Evolutionary conservation across 306 rosid genomes (phyloP).

Genomic region (Carpinus viminea): DNA sequence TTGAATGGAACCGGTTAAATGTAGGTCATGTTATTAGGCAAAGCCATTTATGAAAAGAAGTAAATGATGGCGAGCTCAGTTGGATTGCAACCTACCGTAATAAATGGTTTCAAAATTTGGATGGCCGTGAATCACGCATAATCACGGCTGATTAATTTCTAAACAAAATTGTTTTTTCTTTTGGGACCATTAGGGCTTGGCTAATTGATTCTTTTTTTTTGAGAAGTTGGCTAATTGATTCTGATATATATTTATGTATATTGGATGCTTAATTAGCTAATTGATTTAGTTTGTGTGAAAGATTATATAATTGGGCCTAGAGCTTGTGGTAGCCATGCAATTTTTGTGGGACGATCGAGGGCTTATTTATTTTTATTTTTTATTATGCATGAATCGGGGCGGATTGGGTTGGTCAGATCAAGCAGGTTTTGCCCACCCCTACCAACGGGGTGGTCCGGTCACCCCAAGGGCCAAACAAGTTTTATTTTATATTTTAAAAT

Average conservation of each 20-base stretch:
- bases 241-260: background rate
- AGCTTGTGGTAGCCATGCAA: constrained; percentile 22
- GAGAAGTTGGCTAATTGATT: background rate
- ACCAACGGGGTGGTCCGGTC: too few relatives aligned
- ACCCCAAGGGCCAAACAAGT: too few relatives aligned
- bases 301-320: constrained; percentile 11
- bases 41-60: constrained; percentile 74
- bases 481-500: too few relatives aligned
- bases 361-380: constrained; percentile 30
- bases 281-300: constrained; percentile 10
- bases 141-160: background rate
- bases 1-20: constrained; percentile 50
- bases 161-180: background rate
- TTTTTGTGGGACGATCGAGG: constrained; percentile 17
- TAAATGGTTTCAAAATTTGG: constrained; percentile 57
- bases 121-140: constrained; percentile 36
- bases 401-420: too few relatives aligned
- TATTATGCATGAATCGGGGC: too few relatives aligned
- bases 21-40: constrained; percentile 56
- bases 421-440: too few relatives aligned
- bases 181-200: constrained; percentile 38
- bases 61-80: constrained; percentile 67
- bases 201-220: too few relatives aligned
- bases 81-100: constrained; percentile 75
- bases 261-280: constrained; percentile 17